phyloP scores from a whole-genome alignment of 2,329 filamentous ascomycete genomes.

The Helotiales sp. region DNA sequence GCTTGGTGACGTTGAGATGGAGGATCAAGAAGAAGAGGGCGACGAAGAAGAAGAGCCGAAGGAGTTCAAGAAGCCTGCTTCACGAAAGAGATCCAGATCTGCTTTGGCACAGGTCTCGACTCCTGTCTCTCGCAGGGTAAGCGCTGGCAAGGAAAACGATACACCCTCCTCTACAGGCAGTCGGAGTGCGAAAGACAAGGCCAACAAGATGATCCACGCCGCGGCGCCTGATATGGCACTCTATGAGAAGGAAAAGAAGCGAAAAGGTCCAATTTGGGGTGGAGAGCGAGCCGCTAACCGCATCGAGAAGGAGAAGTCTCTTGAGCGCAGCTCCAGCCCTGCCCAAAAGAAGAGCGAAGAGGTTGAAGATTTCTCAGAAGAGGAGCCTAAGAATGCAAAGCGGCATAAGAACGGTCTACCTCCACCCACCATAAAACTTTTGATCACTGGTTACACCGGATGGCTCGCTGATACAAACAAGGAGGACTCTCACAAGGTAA shows the following conservation, averaged over 20 bases:
- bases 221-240: conserved; percentile 82
- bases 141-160: conserved; percentile 77
- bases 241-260: conserved; percentile 92
- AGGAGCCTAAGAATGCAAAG: conserved; percentile 47
- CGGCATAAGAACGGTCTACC: conserved; percentile 59
- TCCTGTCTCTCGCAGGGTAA: conserved; percentile 51
- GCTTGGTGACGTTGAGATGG: conserved; percentile 12
- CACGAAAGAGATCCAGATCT: conserved; percentile 14
- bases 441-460: conserved; percentile 80
- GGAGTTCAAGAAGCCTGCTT: conserved; percentile 24
- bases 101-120: conserved; percentile 40
- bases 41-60: conserved; percentile 27
- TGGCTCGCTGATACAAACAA: conserved; percentile 75
- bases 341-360: conserved; percentile 33
- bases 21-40: conserved; percentile 11
- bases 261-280: conserved; percentile 59
- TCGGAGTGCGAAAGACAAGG: conserved; percentile 85
- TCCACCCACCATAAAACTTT: conserved; percentile 70
- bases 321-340: conserved; percentile 41
- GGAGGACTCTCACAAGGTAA: conserved; percentile 79
- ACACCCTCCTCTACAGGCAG: conserved; percentile 76
- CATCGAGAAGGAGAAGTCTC: conserved; percentile 50
- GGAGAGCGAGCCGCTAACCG: conserved; percentile 62
- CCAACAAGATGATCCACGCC: conserved; percentile 72
- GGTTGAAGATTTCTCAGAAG: conserved; percentile 43